Evolutionary conservation across 2,329 filamentous ascomycete species (phyloP).

Genomic region (Penicillium vulpinum): DNA sequence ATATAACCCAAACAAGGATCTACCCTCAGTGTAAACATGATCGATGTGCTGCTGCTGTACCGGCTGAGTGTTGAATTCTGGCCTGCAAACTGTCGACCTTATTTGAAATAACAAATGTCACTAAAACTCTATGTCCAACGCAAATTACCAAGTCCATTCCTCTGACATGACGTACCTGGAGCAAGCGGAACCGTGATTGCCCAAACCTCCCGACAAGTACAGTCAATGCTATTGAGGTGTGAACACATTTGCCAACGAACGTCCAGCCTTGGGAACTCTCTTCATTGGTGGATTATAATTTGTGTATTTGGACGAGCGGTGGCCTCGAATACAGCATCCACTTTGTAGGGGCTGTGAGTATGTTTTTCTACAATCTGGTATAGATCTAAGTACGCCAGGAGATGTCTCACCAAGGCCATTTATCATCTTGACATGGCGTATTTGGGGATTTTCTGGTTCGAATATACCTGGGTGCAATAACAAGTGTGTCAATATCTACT

Average conservation of each 20-base stretch:
- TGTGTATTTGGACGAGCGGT: constrained; percentile 4
- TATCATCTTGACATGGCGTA: neutral
- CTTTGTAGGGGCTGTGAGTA: neutral
- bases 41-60: neutral
- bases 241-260: neutral
- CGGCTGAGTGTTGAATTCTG: neutral
- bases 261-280: constrained; percentile 1
- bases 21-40: neutral
- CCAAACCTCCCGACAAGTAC: constrained; percentile 3
- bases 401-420: constrained; percentile 3
- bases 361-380: neutral
- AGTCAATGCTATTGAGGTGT: neutral
- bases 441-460: neutral
- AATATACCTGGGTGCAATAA: neutral
- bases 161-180: constrained; percentile 1
- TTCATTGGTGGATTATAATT: constrained; percentile 6
- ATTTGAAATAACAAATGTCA: neutral
- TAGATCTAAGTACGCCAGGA: neutral
- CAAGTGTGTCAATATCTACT: neutral
- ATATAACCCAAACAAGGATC: neutral
- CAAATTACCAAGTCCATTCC: neutral
- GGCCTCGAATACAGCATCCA: constrained; percentile 3
- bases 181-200: constrained; percentile 5
- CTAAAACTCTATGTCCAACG: neutral
- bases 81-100: neutral